phyloP scores from a whole-genome alignment of 129 eudicot genomes.

The Dittrichia graveolens region DNA sequence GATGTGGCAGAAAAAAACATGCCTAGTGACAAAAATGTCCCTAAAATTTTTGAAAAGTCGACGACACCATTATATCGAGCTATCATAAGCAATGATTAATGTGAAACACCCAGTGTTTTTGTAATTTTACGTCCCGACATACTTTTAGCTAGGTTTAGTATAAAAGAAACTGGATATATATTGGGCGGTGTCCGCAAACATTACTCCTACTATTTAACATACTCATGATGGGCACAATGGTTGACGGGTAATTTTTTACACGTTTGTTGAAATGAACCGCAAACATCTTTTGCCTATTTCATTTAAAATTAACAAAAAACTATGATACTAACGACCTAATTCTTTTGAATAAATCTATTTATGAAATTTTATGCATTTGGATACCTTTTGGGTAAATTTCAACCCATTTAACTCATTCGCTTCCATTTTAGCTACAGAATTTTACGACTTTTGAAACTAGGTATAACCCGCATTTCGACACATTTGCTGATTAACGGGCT shows the following conservation, averaged over 20 bases:
- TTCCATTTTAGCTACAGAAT: neutral
- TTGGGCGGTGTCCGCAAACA: too few species aligned
- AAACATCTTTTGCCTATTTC: neutral
- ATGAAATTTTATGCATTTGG: neutral
- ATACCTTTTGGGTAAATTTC: neutral
- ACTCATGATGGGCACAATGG: neutral
- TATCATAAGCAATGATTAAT: too few species aligned
- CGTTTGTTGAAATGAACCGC: too few species aligned
- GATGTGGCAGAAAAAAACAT: too few species aligned
- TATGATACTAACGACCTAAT: neutral
- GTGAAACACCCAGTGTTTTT: too few species aligned
- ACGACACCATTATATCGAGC: too few species aligned
- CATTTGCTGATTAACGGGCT: neutral
- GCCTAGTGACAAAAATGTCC: too few species aligned
- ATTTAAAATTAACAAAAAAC: neutral
- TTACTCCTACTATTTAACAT: neutral
- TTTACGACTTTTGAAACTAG: neutral
- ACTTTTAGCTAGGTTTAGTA: too few species aligned
- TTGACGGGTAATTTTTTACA: too few species aligned
- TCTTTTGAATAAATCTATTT: neutral
- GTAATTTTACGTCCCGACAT: too few species aligned
- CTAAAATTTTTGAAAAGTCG: too few species aligned
- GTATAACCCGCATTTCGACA: constrained; percentile 6
- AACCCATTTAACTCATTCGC: neutral
- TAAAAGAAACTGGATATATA: too few species aligned